phyloP scores from a whole-genome alignment of 208 protist genomes.

The Wallacemonas sp. region DNA sequence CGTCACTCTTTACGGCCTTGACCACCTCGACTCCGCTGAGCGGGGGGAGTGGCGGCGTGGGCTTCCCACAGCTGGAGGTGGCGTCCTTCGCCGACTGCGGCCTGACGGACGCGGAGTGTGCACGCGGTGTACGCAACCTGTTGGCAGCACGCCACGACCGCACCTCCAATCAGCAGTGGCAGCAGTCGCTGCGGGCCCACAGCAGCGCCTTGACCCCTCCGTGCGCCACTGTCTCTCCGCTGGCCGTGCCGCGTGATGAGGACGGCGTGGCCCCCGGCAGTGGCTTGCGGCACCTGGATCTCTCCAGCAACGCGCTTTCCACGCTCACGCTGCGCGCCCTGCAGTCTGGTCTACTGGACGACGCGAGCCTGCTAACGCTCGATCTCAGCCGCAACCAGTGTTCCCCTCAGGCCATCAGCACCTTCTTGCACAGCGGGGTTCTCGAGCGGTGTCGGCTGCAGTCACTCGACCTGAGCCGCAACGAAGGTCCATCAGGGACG shows the following conservation, averaged over 20 bases:
- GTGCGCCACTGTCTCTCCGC: no score
- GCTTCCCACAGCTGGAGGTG: conserved; percentile 46
- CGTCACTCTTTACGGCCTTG: conserved; percentile 18
- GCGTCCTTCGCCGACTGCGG: conserved; percentile 57
- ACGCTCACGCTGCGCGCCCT: conserved; percentile 45
- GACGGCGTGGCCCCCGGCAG: background rate
- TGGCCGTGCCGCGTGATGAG: background rate
- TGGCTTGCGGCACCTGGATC: conserved; percentile 42
- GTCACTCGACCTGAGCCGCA: conserved; percentile 58
- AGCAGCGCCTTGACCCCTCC: no score
- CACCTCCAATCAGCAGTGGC: conserved; percentile 26
- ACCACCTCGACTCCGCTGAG: conserved; percentile 8
- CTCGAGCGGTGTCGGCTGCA: conserved; percentile 50
- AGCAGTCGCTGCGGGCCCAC: conserved; percentile 41
- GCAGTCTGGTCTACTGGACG: conserved; percentile 29
- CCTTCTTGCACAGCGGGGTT: conserved; percentile 28
- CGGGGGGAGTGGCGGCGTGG: background rate
- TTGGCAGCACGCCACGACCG: conserved; percentile 21
- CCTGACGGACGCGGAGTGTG: conserved; percentile 42
- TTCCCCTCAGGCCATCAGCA: conserved; percentile 22
- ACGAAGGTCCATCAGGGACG: conserved; percentile 5
- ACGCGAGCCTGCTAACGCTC: conserved; percentile 45
- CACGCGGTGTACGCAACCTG: conserved; percentile 36
- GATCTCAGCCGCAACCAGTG: conserved; percentile 50
- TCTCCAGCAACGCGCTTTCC: conserved; percentile 56